These are phyloP conservation scores for Colletotrichum orbiculare DNA, from an alignment of 2,329 filamentous ascomycete species.

Conservation along the genomic window DNA sequence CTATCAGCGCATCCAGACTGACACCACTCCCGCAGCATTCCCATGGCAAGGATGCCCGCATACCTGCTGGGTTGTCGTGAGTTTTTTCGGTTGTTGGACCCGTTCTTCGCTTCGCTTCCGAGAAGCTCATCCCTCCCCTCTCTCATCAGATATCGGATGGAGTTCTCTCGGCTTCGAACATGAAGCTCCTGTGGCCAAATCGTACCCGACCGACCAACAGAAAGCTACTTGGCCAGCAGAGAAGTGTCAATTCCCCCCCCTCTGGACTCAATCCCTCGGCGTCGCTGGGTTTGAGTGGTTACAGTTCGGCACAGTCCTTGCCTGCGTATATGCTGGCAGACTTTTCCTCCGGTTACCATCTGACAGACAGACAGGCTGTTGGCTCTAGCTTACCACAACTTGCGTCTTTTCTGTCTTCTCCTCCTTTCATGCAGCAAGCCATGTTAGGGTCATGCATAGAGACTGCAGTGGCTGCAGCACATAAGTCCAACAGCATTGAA, in stretches of 20 bases:
- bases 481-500: conserved; percentile 1
- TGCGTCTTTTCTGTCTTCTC: conserved; percentile 11
- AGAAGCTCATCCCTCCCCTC: neutral
- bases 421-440: conserved; percentile 26
- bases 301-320: conserved; percentile 2
- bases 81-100: conserved; percentile 17
- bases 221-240: neutral
- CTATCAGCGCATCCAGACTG: conserved; percentile 13
- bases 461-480: conserved; percentile 6
- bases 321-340: neutral
- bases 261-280: too few relatives aligned
- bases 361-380: conserved; percentile 8
- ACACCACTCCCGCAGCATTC: conserved; percentile 16
- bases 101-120: conserved; percentile 3
- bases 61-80: conserved; percentile 17
- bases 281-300: too few relatives aligned
- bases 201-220: too few relatives aligned
- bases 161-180: neutral
- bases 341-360: neutral
- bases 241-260: too few relatives aligned
- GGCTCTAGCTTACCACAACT: conserved; percentile 13
- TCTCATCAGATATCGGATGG: conserved; percentile 26
- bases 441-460: conserved; percentile 1
- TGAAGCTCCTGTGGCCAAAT: conserved; percentile 1
- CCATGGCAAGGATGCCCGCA: conserved; percentile 21